phyloP scores from a whole-genome alignment of 208 protist genomes.

The Tritrichomonas foetus region DNA sequence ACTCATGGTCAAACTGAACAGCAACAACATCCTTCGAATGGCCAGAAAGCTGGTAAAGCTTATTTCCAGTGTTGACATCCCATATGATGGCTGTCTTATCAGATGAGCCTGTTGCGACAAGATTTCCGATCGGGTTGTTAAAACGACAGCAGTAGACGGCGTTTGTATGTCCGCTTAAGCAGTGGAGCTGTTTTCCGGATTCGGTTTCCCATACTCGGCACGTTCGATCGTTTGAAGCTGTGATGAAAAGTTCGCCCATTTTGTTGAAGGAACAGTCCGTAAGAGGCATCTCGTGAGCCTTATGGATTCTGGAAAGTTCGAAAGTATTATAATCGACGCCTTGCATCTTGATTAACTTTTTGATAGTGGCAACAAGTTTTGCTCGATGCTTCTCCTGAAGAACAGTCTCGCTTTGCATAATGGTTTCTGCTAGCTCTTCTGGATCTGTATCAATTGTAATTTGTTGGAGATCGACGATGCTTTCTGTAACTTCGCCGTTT shows the following conservation, averaged over 20 bases:
- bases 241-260: not conserved
- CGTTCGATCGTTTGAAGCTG: constrained; percentile 37
- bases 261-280: constrained; percentile 21
- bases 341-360: not conserved
- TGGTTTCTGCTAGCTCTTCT: not conserved
- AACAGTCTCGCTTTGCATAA: not conserved
- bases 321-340: constrained; percentile 25
- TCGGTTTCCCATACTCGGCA: not conserved
- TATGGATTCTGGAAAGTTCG: not conserved
- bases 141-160: not conserved
- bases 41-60: not conserved
- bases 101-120: not conserved
- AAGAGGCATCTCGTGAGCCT: constrained; percentile 36
- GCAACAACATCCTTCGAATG: not conserved
- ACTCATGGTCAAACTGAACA: not conserved
- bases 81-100: constrained; percentile 33
- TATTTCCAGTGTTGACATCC: not conserved
- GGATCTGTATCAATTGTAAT: not conserved
- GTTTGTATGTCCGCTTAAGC: not conserved
- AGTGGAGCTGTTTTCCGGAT: not conserved
- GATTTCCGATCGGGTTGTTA: not conserved
- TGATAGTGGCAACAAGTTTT: not conserved
- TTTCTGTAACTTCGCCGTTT: not conserved
- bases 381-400: not conserved
- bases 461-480: not conserved